A percentile compares a stretch with the other conserved stretches of the same genome.
Conservation (phyloP, 345 rosid genomes). For the Aethionema arabicum region DNA sequence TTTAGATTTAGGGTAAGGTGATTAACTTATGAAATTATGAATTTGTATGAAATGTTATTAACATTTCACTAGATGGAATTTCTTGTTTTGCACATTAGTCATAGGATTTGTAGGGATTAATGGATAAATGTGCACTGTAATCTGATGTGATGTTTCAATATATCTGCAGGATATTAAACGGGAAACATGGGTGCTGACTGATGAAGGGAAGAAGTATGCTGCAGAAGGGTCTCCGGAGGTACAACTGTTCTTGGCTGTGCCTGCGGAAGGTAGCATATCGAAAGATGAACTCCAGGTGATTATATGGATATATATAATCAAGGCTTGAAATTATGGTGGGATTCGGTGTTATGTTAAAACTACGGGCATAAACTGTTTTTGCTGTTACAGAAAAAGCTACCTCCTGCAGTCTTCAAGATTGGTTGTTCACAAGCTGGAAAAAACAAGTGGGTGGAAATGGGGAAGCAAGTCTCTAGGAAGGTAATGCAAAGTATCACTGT, state of each 20-base stretch:
- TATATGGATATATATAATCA: conserved; percentile 16
- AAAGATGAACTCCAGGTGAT: conserved; percentile 76
- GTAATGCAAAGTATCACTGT: conserved; percentile 34
- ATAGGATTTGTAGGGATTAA: too few species aligned
- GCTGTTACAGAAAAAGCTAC: conserved; percentile 64
- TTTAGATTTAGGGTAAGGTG: conserved; percentile 5
- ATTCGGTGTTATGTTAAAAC: neutral
- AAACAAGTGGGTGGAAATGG: conserved; percentile 90
- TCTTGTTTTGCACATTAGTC: neutral
- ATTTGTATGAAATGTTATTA: neutral
- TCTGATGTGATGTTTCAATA: neutral
- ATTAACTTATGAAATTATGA: conserved; percentile 4
- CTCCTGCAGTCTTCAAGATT: conserved; percentile 61
- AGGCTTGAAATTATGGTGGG: neutral
- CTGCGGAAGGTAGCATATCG: conserved; percentile 59
- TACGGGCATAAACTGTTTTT: neutral
- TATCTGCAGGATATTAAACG: conserved; percentile 61
- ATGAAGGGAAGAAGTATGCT: conserved; percentile 74
- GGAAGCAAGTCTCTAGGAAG: conserved; percentile 84
- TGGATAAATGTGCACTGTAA: too few species aligned
- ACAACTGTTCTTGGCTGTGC: conserved; percentile 71
- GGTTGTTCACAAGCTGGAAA: conserved; percentile 77
- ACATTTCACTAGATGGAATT: neutral
- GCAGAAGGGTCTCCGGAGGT: conserved; percentile 80
- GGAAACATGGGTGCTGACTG: conserved; percentile 76